These are phyloP conservation scores for Uromyces viciae-fabae DNA, from an alignment of 1,284 basidiomycete species.

Conservation along the genomic window DNA sequence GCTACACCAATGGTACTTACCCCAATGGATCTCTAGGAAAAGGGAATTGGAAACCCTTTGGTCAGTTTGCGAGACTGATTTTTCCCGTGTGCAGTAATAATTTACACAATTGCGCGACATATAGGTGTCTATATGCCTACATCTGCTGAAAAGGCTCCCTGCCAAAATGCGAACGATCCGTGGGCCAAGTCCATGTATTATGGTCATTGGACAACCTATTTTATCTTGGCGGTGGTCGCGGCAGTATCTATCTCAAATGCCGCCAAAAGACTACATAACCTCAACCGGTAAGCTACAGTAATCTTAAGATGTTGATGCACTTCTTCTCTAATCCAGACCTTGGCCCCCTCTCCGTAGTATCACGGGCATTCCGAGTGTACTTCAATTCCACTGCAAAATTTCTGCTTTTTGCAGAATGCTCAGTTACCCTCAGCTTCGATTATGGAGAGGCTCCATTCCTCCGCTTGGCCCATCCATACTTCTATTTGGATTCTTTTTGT, in stretches of 20 bases:
- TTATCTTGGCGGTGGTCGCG: slow-evolving; percentile 13
- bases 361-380: slow-evolving; percentile 1
- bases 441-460: slow-evolving; percentile 8
- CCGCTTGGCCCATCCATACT: slow-evolving; percentile 18
- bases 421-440: slow-evolving; percentile 23
- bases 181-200: slow-evolving; percentile 14
- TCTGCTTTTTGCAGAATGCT: slow-evolving; percentile 8
- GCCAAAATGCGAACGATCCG: slow-evolving; percentile 29
- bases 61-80: not conserved
- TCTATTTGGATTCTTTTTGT: slow-evolving; percentile 25
- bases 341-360: not conserved
- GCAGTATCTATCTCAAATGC: slow-evolving; percentile 20
- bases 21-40: slow-evolving; percentile 35
- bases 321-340: not conserved
- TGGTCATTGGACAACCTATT: slow-evolving; percentile 35
- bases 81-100: not conserved
- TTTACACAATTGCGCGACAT: not conserved
- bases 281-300: slow-evolving; percentile 20
- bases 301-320: not conserved
- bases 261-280: slow-evolving; percentile 25
- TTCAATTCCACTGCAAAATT: slow-evolving; percentile 1
- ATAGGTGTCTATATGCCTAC: slow-evolving; percentile 9
- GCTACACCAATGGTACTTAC: slow-evolving; percentile 30
- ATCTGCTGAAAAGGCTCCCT: not conserved
- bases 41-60: slow-evolving; percentile 25